Evolutionary conservation across 257 asterid genomes (phyloP).

Genomic region (Solanum chiquidenum): DNA sequence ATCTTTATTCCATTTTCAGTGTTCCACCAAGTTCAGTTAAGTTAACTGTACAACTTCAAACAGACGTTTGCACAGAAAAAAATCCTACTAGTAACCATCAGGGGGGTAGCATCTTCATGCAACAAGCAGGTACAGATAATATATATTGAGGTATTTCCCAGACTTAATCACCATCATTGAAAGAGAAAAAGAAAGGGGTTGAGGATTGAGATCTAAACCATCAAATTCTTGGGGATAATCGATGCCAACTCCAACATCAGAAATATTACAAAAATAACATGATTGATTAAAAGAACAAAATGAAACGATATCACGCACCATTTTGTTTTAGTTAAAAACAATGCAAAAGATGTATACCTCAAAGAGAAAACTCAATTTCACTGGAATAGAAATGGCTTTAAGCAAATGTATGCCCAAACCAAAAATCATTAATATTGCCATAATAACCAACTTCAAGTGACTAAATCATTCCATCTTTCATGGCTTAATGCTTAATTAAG

Average conservation of each 20-base stretch:
- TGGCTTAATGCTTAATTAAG: not conserved
- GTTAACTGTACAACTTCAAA: not conserved
- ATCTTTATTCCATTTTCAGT: not conserved
- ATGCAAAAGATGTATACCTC: not conserved
- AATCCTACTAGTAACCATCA: not conserved
- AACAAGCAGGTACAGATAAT: not conserved
- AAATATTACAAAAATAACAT: not conserved
- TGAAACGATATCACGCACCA: not conserved
- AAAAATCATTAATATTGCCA: not conserved
- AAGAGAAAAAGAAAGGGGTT: not conserved
- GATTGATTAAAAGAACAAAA: not conserved
- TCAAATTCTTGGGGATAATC: not conserved
- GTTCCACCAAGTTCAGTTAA: not conserved
- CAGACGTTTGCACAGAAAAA: not conserved
- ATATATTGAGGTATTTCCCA: not conserved
- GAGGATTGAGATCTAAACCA: not conserved
- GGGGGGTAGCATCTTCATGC: not conserved
- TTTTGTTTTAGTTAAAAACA: not conserved
- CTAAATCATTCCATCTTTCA: not conserved
- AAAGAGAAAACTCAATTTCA: not conserved
- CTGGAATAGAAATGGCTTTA: not conserved
- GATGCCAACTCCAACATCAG: not conserved
- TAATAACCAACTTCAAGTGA: not conserved
- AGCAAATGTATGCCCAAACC: not conserved
- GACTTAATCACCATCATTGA: not conserved